Evolutionary conservation across 148 eudicot species (phyloP).

Genomic region (Rhododendron molle): DNA sequence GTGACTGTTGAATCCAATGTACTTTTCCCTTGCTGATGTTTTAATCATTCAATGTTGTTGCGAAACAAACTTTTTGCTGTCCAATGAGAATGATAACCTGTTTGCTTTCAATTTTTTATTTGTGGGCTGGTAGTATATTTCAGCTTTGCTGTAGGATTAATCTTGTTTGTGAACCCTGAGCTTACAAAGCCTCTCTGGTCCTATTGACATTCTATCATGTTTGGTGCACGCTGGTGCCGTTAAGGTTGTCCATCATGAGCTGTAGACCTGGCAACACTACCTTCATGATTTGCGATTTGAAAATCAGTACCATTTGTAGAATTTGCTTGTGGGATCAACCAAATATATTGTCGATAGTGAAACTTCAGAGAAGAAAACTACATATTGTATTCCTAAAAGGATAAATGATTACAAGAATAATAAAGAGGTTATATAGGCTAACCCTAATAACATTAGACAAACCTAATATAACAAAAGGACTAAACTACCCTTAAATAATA

Average conservation of each 20-base stretch:
- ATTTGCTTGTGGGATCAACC: not conserved
- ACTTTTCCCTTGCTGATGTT: not conserved
- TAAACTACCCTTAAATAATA: no score
- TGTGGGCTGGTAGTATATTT: not conserved
- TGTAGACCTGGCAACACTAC: not conserved
- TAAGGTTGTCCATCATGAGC: not conserved
- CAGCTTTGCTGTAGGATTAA: not conserved
- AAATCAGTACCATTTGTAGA: not conserved
- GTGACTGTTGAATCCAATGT: not conserved
- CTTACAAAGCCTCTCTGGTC: not conserved
- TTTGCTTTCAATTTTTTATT: not conserved
- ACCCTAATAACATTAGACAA: no score
- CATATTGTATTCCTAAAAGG: no score
- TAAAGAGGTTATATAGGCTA: no score
- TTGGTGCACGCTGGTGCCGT: not conserved
- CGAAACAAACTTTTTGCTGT: not conserved
- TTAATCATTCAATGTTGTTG: not conserved
- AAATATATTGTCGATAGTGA: not conserved
- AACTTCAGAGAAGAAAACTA: no score
- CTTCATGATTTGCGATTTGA: not conserved
- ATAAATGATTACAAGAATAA: no score
- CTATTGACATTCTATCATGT: not conserved
- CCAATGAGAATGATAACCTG: not conserved
- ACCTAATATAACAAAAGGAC: no score
- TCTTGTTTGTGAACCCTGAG: not conserved